Base-by-base conservation (phyloP, 1,284 basidiomycete genomes). In the Golubevia sp. region DNA sequence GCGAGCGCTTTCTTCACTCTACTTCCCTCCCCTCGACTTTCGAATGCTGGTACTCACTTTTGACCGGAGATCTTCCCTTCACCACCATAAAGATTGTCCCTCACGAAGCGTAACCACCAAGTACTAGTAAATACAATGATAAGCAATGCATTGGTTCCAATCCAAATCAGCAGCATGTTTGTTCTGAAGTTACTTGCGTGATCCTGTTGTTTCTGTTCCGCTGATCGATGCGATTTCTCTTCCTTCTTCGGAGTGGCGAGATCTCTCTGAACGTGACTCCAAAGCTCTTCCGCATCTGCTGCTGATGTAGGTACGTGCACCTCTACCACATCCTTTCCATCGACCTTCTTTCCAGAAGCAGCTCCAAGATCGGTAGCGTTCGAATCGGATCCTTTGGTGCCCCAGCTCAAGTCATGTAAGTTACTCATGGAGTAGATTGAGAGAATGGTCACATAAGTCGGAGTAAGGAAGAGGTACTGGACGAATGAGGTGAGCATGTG, bases 401-500 rank as follows among this genome's bases (percentile, higher is more conserved):
- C 93, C 92, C 89, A 61, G 15, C 56, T 44, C 63, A 50, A 52
- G 56, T 51, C 38, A 58, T 62, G 61, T n/a, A 49, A 20, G 24
- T 62, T 64, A 55, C 23, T 25, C 21, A n/a, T 50, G 13, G 81
- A 82, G 74, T 82, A 85, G 48, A 83, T 79, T 53, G 82, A 92
- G 70, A 94, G 85, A 77, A 94, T 93, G 86, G 94, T 94, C 82
- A 94, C 91, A 83, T 94, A 85, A 24, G 79, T 80, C 2, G 85
- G 85, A 88, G 89, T 85, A 75, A 86, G 64, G 57, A 70, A 52
- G 3, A 72, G 58, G 62, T 77, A 77, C 48, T 77, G 91, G 55
- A 89, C 69, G 87, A 96, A 94, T 60, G 90, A 92, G 21, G 92
- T 94, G 85, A 95, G 88, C 91, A 95, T 93, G 86, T 95, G 93